phyloP scores from a whole-genome alignment of 78 protist species.

The Protostelium mycophagum region DNA sequence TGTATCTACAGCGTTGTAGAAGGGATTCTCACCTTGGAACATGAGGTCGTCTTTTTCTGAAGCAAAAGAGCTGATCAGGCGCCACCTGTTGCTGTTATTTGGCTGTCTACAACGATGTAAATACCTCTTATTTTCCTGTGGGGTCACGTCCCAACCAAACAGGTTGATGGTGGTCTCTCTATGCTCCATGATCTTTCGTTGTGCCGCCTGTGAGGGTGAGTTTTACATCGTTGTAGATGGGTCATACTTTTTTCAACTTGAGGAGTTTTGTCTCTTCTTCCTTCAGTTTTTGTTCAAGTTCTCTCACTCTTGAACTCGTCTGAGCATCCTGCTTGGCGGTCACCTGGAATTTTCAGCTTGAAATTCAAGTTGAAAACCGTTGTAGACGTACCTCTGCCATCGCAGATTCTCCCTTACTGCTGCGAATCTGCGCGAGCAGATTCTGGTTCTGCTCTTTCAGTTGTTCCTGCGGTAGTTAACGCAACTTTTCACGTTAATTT shows the following conservation, averaged over 20 bases:
- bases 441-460: neutral
- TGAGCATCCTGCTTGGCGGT: neutral
- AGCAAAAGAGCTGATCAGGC: constrained; percentile 39
- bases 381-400: constrained; percentile 19
- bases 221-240: too few species aligned
- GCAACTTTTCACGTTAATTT: neutral
- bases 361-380: neutral
- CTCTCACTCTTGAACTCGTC: too few species aligned
- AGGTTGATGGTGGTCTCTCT: neutral
- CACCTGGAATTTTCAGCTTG: neutral
- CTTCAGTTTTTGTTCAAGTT: neutral
- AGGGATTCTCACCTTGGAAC: constrained; percentile 25
- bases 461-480: neutral
- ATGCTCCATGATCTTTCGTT: neutral
- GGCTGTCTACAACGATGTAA: constrained; percentile 11
- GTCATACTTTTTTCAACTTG: neutral
- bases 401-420: neutral
- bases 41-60: constrained; percentile 34
- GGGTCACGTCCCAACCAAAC: neutral
- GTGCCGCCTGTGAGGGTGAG: neutral
- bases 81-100: constrained; percentile 23
- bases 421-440: neutral
- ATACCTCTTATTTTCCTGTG: neutral
- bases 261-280: neutral
- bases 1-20: too few species aligned